These are phyloP conservation scores for Colletotrichum sp. DNA, from an alignment of 2,329 filamentous ascomycete genomes.

Conservation along the genomic window DNA sequence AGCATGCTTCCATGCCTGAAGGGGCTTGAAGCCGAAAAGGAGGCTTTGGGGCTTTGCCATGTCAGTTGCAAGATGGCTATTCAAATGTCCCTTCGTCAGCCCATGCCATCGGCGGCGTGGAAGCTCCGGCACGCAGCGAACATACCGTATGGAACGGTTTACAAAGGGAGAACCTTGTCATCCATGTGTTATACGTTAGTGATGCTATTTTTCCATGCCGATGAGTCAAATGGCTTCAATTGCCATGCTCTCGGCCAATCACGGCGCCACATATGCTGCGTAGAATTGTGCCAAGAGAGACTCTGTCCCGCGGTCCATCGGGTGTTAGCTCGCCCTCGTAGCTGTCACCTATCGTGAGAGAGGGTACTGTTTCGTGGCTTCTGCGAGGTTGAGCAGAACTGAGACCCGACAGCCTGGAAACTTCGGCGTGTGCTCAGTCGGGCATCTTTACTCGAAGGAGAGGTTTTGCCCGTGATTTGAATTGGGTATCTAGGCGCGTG, in stretches of 20 bases:
- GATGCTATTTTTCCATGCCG: not conserved
- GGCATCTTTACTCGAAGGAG: not conserved
- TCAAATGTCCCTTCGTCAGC: not conserved
- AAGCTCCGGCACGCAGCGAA: not conserved
- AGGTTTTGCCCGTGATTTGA: not conserved
- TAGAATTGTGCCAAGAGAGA: not conserved
- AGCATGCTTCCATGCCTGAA: not conserved
- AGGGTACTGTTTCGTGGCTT: not conserved
- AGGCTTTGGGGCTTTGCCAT: not conserved
- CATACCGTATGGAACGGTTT: not conserved
- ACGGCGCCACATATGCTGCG: not conserved
- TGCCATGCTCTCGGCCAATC: not conserved
- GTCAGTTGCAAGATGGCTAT: not conserved
- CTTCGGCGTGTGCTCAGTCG: not conserved
- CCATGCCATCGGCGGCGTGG: not conserved
- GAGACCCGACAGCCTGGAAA: not conserved
- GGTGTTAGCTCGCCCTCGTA: not conserved
- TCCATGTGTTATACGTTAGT: not conserved
- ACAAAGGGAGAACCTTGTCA: not conserved
- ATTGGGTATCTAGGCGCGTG: not conserved
- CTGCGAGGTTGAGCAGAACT: not conserved
- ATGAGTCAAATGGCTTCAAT: not conserved
- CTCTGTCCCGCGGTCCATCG: not conserved
- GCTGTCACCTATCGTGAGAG: not conserved
- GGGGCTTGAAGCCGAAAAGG: not conserved